Percentiles rank a stretch among this genome's conserved stretches.
Conservation (phyloP, 192 early-diverging fungal species). For the Neocallimastix lanati region DNA sequence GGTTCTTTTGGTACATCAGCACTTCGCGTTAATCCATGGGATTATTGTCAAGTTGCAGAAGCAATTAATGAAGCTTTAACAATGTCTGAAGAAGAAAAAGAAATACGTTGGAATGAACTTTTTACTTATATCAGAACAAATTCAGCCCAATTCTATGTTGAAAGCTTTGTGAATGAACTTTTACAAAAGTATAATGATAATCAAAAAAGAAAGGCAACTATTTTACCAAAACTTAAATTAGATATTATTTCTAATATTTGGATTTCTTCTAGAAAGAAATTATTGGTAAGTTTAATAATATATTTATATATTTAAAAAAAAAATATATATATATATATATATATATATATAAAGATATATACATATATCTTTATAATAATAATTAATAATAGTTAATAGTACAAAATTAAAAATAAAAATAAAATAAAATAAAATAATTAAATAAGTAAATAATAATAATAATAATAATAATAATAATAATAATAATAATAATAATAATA, state of each 20-base stretch:
- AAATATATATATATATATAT: not conserved
- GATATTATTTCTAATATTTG: constrained; percentile 9
- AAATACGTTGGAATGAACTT: constrained; percentile 19
- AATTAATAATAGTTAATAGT: no score
- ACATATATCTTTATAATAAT: no score
- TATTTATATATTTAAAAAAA: no score
- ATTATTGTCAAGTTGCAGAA: constrained; percentile 18
- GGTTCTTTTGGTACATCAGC: constrained; percentile 25
- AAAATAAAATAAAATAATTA: no score
- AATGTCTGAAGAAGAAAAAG: constrained; percentile 23
- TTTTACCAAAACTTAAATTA: not conserved
- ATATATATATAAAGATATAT: no score
- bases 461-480: no score
- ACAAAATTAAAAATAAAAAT: no score
- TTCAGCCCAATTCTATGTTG: constrained; percentile 3
- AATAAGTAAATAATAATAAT: no score
- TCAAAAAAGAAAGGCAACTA: constrained; percentile 5
- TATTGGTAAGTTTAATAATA: constrained; percentile 10
- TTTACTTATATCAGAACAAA: not conserved
- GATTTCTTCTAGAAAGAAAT: constrained; percentile 20
- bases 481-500: no score
- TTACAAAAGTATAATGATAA: constrained; percentile 11
- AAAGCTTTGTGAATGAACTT: constrained; percentile 17
- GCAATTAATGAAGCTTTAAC: constrained; percentile 19
- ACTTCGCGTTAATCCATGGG: constrained; percentile 36